These are phyloP conservation scores for Erysimum cheiranthoides DNA, from an alignment of 345 rosid species.

Conservation along the genomic window DNA sequence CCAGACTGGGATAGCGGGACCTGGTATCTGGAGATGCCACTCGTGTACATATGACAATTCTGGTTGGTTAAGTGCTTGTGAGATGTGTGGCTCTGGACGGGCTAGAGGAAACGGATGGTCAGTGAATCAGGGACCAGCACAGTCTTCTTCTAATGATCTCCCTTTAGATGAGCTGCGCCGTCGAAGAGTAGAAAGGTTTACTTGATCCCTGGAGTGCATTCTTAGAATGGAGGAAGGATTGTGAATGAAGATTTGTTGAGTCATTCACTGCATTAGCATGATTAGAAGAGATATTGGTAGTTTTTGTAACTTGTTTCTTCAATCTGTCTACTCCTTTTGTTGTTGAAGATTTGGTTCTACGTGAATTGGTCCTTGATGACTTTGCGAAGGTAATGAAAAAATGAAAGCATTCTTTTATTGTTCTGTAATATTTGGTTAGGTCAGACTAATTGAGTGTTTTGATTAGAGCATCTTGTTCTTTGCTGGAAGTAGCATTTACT, in stretches of 20 bases:
- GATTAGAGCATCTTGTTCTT: not conserved
- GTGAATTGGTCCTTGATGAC: slow-evolving; percentile 1
- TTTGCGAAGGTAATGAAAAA: slow-evolving; percentile 3
- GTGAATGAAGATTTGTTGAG: slow-evolving; percentile 25
- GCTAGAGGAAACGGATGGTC: slow-evolving; percentile 46
- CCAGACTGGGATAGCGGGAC: slow-evolving; percentile 46
- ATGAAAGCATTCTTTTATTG: not conserved
- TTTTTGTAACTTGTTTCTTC: slow-evolving; percentile 9
- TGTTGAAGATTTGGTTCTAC: slow-evolving; percentile 41
- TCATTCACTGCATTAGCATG: slow-evolving; percentile 23
- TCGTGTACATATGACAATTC: slow-evolving; percentile 88
- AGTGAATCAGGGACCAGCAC: slow-evolving; percentile 34
- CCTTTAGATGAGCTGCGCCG: slow-evolving; percentile 81
- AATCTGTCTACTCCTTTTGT: slow-evolving; percentile 24
- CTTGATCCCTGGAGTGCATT: slow-evolving; percentile 44
- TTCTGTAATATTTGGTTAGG: no score
- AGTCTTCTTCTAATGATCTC: slow-evolving; percentile 47
- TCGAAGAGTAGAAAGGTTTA: slow-evolving; percentile 82
- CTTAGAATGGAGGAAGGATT: slow-evolving; percentile 23
- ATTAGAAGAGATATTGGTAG: slow-evolving; percentile 14
- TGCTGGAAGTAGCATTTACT: not conserved
- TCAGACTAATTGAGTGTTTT: no score
- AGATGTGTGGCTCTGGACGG: slow-evolving; percentile 81
- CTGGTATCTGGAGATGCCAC: slow-evolving; percentile 82
- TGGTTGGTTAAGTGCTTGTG: slow-evolving; percentile 61